Evolutionary conservation across 2,329 filamentous ascomycete species (phyloP), one percentile per base, ranked within the genome.

Genomic region (Periglandula ipomoeae): DNA sequence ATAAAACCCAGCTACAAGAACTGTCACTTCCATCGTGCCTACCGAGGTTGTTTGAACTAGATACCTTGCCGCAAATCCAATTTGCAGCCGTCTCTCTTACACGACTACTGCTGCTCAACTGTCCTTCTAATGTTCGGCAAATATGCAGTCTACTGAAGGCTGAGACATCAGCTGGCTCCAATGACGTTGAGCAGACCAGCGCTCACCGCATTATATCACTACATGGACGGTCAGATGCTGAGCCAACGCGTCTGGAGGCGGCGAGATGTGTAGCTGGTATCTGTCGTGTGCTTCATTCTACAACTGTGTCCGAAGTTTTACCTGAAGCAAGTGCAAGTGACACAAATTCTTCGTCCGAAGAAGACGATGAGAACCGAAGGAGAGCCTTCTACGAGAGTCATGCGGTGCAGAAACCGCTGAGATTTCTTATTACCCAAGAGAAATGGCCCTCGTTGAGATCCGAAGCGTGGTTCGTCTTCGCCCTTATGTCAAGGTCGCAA

Each of bases 391-490:
- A 79, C 60, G 47, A 58, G 1, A 60, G 59, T 22, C 74, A 80
- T 57, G 52, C 65, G 19, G 59, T 80, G 11, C 56, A 62, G 13
- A 58, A 64, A 7, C 65, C 71, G 0, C 65, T 84, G 6, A 58
- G 69, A 1, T 78, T 73, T 55, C 70, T 84, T 23, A 66, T 81
- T 22, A 72, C 68, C 2, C 80, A 84, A 57, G 65, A 62, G 3
- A 81, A 78, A 53, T 84, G 79, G 70, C 76, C 78, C 0, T 68
- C 74, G 2, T 66, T 84, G 2, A 70, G 76, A 17, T 80, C 78
- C 35, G 81, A 84, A 58, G 71, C 74, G 3, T 78, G 79, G 73
- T 83, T 84, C 53, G 72, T 81, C 5, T 70, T 82, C 46, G 81
- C 81, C 2, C 70, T 84, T 30, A 77, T 83, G 71, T 72, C 73